Evolutionary conservation across 2,329 filamentous ascomycete species (phyloP).

Genomic region (Penicillium sp.): DNA sequence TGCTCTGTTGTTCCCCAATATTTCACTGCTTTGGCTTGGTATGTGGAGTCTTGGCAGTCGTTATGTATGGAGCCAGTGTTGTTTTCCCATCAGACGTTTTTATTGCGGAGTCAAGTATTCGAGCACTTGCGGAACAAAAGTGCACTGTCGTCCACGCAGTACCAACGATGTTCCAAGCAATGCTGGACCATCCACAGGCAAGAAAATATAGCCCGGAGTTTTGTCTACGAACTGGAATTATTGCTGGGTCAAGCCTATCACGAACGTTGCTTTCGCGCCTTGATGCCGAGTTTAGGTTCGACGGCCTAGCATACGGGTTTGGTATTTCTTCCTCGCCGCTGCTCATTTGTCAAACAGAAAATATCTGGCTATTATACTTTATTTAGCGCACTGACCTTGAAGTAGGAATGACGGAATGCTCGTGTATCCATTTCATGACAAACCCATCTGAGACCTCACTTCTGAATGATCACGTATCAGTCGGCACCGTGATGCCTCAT

Average conservation of each 20-base stretch:
- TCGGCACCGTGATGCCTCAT: neutral
- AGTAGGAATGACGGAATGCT: neutral
- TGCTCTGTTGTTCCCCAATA: constrained; percentile 72
- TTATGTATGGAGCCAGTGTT: constrained; percentile 66
- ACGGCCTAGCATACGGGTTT: neutral
- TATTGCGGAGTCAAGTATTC: constrained; percentile 54
- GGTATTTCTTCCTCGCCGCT: neutral
- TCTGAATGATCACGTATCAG: neutral
- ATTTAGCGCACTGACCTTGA: neutral
- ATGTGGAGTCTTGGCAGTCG: constrained; percentile 60
- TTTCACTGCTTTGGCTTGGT: constrained; percentile 78
- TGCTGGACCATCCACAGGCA: constrained; percentile 25
- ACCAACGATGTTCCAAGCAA: constrained; percentile 70
- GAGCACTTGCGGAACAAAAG: constrained; percentile 56
- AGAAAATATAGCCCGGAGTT: neutral
- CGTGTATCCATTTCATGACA: neutral
- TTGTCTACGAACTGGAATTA: neutral
- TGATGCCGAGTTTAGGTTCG: neutral
- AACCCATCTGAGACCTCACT: neutral
- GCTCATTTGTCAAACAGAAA: neutral
- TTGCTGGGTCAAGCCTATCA: neutral
- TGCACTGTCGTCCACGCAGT: constrained; percentile 71
- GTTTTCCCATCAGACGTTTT: constrained; percentile 61
- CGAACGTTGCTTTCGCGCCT: constrained; percentile 3
- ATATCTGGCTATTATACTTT: neutral